Percentiles rank a stretch among this genome's conserved stretches.
Evolutionary conservation across 768 basidiomycete species (phyloP).

Genomic region (Tulasnella calospora): DNA sequence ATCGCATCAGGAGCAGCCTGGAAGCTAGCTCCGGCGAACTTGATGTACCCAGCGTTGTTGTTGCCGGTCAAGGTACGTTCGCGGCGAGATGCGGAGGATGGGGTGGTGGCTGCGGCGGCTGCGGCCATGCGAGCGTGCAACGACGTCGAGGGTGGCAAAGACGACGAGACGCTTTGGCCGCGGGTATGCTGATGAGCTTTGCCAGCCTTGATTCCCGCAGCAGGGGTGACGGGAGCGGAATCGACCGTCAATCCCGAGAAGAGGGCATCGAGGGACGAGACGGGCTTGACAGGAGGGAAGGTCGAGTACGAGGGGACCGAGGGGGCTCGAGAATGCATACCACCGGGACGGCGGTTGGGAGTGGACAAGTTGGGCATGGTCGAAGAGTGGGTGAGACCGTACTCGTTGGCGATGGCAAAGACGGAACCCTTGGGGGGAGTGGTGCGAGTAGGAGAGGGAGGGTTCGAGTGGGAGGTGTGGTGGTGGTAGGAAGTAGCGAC

Average conservation of each 20-base stretch:
- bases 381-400: neutral
- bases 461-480: neutral
- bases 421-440: neutral
- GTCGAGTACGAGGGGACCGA: conserved; percentile 9
- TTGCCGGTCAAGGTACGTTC: conserved; percentile 13
- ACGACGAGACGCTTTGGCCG: conserved; percentile 5
- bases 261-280: conserved; percentile 14
- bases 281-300: conserved; percentile 10
- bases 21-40: conserved; percentile 21
- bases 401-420: neutral
- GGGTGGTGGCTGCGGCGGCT: neutral
- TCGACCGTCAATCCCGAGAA: neutral
- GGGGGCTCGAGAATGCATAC: conserved; percentile 1
- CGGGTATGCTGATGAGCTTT: neutral
- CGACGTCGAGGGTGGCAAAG: neutral
- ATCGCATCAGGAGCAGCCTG: conserved; percentile 18
- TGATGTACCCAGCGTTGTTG: neutral
- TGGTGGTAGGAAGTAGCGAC: neutral
- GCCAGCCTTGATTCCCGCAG: neutral
- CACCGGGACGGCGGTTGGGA: neutral
- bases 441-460: neutral
- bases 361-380: conserved; percentile 10
- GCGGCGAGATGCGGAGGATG: neutral
- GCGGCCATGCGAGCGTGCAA: conserved; percentile 12
- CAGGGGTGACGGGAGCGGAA: neutral